Base-by-base conservation (phyloP, 306 rosid species). In the Hylodesmum podocarpum region DNA sequence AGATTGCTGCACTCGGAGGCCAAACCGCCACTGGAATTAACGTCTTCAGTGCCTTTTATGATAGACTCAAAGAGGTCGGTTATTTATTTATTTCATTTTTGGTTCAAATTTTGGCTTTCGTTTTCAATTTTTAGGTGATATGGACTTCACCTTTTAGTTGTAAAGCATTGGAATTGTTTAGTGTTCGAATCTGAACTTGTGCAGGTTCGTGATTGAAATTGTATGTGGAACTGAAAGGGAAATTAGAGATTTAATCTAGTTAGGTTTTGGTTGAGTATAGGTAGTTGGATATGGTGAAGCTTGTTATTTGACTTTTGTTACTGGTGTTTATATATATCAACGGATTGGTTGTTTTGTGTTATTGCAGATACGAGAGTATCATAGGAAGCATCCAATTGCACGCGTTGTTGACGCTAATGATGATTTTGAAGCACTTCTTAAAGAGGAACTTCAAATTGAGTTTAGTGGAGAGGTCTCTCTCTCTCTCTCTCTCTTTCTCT, bases 1-100 rank as follows among this genome's bases (percentile, higher is more conserved):
- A 93, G 86, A 89, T 93, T 85, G 96, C 93, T 11, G 96, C 97
- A 16, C 87, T 93, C 15, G 98, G 98, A 49, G 98, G 98, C 13
- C 98, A 93, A 85, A 91, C 97, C 49, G 91, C 93, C 4, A 81
- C 91, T 0, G 98, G 96, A 66, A 86, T 86, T 39, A 93, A 93
- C 39, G 97, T 93, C 53, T 93, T 93, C 18, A 89, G 97, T 86
- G 96, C 98, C 43, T 93, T 93, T 50, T 91, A 93, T 66, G 98
- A 93, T 84, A 80, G 98, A 82, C 85, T 93, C 80, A 93, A 91
- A 76, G 98, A 93, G 98, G 98, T 93, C 66, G 49, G 21, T 31
- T 25, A 8, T 50, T 65, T 39, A 2, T 33, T 33, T 33, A 2
- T 33, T 33, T 33, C 36, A 33, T 33, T 39, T 39, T 0, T n/a